Evolutionary conservation across 169 alveolate genomes (phyloP), one percentile per base, ranked within the genome.

Genomic region (Fabrea salina): DNA sequence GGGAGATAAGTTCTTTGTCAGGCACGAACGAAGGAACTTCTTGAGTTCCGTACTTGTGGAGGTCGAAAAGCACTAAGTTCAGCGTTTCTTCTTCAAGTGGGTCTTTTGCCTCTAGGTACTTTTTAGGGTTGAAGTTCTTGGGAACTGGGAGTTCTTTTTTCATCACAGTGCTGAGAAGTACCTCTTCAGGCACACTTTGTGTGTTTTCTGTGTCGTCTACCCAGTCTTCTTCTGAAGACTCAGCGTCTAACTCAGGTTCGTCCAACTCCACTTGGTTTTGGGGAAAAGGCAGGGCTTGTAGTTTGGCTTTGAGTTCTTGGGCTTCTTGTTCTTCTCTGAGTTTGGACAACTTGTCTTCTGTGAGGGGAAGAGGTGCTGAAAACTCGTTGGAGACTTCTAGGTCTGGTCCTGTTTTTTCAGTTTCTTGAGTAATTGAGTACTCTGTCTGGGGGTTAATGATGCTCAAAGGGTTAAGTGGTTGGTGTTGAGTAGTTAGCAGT

Each of bases 1-100:
- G n/a, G n/a, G n/a, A n/a, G n/a, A n/a, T n/a, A n/a, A n/a, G n/a
- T 5, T 61, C 74, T 61, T 61, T 61, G 39, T 61, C 74, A 33
- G 32, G 41, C 2, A 16, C 16, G 19, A 32, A 11, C 11, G 43
- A 30, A 2, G 32, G 50, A 13, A 37, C 25, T 61, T 61, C 74
- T 61, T 61, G 32, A 47, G 39, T 61, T 0, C 54, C 54, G 50
- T 33, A 61, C 25, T 61, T 27, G 25, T 61, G 44, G 54, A 61
- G 32, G 25, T 61, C 74, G 39, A 33, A 61, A 3, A 61, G 39
- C n/a, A 61, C 74, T 1, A 61, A 51, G n/a, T 16, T 32, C 11
- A 37, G 8, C 16, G 39, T 27, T 37, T 61, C 74, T 35, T 61
- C 50, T 16, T 16, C 39, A 11, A 61, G 25, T 2, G 3, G 19